Evolutionary conservation across 2,329 filamentous ascomycete species (phyloP).

Genomic region (Diaporthe citrichinensis): DNA sequence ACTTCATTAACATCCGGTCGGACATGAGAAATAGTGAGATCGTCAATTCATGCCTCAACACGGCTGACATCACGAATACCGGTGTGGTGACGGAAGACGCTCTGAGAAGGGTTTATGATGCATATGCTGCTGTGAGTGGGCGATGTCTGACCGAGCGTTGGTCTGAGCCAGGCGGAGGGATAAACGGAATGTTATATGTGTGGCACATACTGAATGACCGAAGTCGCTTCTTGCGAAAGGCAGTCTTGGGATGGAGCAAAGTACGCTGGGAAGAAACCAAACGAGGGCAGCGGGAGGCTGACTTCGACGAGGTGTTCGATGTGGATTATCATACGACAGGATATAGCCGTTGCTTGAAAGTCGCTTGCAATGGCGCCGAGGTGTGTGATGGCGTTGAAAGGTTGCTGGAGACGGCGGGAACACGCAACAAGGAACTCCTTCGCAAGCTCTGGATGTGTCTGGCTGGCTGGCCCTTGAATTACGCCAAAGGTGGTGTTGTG

Average conservation of each 20-base stretch:
- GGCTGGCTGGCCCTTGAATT: conserved; percentile 10
- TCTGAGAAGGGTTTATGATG: conserved; percentile 22
- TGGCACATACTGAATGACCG: conserved; percentile 32
- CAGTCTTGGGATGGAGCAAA: conserved; percentile 21
- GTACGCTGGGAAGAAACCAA: background rate
- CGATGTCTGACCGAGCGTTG: conserved; percentile 33
- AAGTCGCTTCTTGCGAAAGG: conserved; percentile 12
- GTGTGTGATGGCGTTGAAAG: conserved; percentile 17
- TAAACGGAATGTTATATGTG: conserved; percentile 19
- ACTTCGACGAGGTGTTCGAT: conserved; percentile 30
- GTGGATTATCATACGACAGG: conserved; percentile 18
- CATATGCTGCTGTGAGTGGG: conserved; percentile 6
- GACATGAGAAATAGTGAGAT: conserved; percentile 19
- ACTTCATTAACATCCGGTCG: conserved; percentile 17
- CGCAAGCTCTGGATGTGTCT: conserved; percentile 32
- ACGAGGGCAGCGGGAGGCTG: conserved; percentile 20
- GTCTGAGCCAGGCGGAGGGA: conserved; percentile 4
- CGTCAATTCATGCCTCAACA: conserved; percentile 21
- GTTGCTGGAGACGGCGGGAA: conserved; percentile 8
- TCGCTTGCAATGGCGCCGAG: conserved; percentile 22
- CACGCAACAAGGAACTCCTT: background rate
- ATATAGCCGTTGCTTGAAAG: conserved; percentile 17
- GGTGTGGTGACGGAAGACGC: conserved; percentile 19
- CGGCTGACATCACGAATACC: conserved; percentile 27
- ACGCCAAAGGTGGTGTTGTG: conserved; percentile 15